These are phyloP conservation scores for Candida ortonii DNA, from an alignment of 805 yeast genomes.

Conservation along the genomic window DNA sequence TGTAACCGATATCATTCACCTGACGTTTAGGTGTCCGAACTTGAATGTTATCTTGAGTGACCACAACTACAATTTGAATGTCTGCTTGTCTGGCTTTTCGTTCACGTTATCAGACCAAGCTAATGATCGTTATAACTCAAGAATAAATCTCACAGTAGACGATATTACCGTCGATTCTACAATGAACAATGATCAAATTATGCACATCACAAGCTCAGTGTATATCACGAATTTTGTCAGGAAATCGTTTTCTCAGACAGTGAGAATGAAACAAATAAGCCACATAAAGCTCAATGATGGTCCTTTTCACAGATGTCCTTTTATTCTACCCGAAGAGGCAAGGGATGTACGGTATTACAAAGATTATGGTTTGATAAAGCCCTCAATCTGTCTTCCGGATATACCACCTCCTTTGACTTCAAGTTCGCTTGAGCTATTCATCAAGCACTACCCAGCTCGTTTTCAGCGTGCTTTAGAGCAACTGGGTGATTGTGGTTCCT, in stretches of 20 bases:
- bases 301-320: constrained; percentile 77
- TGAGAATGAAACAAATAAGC: constrained; percentile 53
- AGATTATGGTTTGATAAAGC: constrained; percentile 49
- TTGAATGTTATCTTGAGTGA: constrained; percentile 44
- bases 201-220: constrained; percentile 56
- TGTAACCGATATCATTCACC: constrained; percentile 65
- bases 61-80: constrained; percentile 22
- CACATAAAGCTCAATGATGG: constrained; percentile 75
- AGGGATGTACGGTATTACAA: constrained; percentile 48
- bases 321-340: constrained; percentile 53
- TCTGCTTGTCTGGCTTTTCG: constrained; percentile 27
- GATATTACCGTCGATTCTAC: constrained; percentile 34
- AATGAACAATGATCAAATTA: constrained; percentile 23
- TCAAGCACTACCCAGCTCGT: constrained; percentile 33
- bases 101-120: constrained; percentile 66
- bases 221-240: constrained; percentile 58
- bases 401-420: constrained; percentile 57
- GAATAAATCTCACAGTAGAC: constrained; percentile 51
- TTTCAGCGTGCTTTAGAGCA: constrained; percentile 17
- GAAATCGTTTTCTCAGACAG: constrained; percentile 44
- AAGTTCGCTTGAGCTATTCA: constrained; percentile 43
- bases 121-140: constrained; percentile 58
- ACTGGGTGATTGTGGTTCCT: constrained; percentile 6
- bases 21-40: constrained; percentile 53
- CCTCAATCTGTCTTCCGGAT: constrained; percentile 63